Percentiles rank a stretch among this genome's conserved stretches.
Conservation (phyloP, 257 asterid genomes). For the Salvia hispanica region DNA sequence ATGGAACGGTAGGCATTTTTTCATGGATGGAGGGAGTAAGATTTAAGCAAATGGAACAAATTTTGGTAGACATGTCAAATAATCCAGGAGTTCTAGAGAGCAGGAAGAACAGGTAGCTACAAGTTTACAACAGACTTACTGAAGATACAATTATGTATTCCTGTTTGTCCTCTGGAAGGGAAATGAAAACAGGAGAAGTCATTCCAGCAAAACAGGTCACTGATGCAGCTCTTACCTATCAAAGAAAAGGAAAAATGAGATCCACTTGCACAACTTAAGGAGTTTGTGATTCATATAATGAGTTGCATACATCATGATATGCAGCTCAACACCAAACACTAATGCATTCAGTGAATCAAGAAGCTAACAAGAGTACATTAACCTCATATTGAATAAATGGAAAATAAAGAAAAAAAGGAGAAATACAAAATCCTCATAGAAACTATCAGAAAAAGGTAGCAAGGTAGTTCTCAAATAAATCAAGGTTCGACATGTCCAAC, state of each 20-base stretch:
- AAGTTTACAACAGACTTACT: constrained; percentile 50
- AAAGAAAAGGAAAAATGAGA: constrained; percentile 37
- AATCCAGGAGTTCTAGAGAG: constrained; percentile 10
- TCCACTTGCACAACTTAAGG: constrained; percentile 13
- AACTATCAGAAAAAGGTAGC: not conserved
- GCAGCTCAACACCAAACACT: constrained; percentile 11
- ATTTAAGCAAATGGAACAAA: constrained; percentile 10
- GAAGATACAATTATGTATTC: constrained; percentile 63
- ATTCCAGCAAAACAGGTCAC: constrained; percentile 97
- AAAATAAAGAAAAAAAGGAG: not conserved
- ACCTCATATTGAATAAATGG: not conserved
- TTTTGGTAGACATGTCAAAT: constrained; percentile 3
- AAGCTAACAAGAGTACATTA: not conserved
- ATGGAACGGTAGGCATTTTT: too few relatives aligned
- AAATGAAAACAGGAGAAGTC: constrained; percentile 79
- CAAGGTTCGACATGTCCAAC: constrained; percentile 2
- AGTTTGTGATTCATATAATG: constrained; percentile 4
- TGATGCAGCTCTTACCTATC: constrained; percentile 93
- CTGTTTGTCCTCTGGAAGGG: constrained; percentile 68
- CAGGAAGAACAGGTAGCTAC: not conserved
- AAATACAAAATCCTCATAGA: not conserved
- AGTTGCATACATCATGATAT: constrained; percentile 11
- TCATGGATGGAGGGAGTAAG: not conserved
- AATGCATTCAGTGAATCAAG: constrained; percentile 5
- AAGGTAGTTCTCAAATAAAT: constrained; percentile 1